Conservation (phyloP, 345 rosid genomes). For the Aethionema arabicum region DNA sequence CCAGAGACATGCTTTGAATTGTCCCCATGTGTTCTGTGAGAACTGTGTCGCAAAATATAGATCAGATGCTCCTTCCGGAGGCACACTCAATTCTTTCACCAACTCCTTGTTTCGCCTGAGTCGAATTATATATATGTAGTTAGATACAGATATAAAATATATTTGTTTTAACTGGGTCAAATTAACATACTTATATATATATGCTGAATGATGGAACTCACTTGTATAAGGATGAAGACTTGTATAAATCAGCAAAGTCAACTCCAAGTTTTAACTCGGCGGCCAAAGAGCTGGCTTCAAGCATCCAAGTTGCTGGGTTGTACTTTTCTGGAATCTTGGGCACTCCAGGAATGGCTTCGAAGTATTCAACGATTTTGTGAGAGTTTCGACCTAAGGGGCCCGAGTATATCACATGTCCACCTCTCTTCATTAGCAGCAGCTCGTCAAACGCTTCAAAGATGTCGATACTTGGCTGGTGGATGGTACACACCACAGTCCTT, state of each 20-base stretch:
- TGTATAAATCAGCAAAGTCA: slow-evolving; percentile 71
- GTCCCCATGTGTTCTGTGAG: slow-evolving; percentile 56
- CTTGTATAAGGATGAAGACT: slow-evolving; percentile 56
- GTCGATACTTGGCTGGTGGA: slow-evolving; percentile 85
- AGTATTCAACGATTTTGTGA: slow-evolving; percentile 67
- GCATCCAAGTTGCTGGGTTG: slow-evolving; percentile 92
- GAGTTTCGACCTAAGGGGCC: slow-evolving; percentile 75
- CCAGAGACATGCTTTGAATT: slow-evolving; percentile 68
- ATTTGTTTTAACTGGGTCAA: background rate
- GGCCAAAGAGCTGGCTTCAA: slow-evolving; percentile 78
- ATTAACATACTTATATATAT: too few relatives aligned
- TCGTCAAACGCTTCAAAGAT: slow-evolving; percentile 88
- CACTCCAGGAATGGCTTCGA: slow-evolving; percentile 69
- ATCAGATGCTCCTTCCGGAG: slow-evolving; percentile 51
- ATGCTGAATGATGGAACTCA: slow-evolving; percentile 33
- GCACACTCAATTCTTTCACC: slow-evolving; percentile 52
- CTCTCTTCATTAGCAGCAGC: slow-evolving; percentile 78
- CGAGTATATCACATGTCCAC: slow-evolving; percentile 70
- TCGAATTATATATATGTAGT: slow-evolving; percentile 10
- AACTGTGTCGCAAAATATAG: slow-evolving; percentile 52
- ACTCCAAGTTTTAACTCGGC: slow-evolving; percentile 67
- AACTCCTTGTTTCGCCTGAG: slow-evolving; percentile 55
- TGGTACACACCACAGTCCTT: slow-evolving; percentile 80
- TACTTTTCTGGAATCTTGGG: slow-evolving; percentile 69
- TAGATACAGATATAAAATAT: background rate